phyloP scores from a whole-genome alignment of 148 eudicot species.

The Chenopodium berlandieri region DNA sequence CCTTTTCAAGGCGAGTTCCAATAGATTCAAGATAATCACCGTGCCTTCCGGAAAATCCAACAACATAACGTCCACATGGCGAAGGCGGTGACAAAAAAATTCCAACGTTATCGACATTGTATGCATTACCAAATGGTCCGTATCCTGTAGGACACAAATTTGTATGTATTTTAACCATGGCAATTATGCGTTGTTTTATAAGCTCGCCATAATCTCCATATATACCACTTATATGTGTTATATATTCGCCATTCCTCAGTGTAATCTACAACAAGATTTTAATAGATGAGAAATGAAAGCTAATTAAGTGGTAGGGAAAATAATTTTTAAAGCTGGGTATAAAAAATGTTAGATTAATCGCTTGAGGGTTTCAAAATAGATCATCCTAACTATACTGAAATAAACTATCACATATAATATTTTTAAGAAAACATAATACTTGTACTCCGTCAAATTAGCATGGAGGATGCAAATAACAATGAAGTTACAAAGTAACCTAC shows the following conservation, averaged over 20 bases:
- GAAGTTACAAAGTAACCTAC: too few relatives aligned
- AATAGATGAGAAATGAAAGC: too few relatives aligned
- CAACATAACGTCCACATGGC: not conserved
- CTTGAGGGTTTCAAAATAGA: too few relatives aligned
- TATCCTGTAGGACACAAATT: not conserved
- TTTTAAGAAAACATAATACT: too few relatives aligned
- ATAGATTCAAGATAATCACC: not conserved
- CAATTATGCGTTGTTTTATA: not conserved
- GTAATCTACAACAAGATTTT: not conserved
- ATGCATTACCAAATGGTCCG: not conserved
- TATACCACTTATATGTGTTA: not conserved
- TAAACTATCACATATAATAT: too few relatives aligned
- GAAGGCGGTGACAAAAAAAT: not conserved
- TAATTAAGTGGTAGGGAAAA: too few relatives aligned
- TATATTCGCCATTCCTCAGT: not conserved
- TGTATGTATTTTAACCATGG: not conserved
- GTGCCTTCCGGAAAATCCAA: constrained; percentile 7
- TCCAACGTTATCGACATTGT: not conserved
- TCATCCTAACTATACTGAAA: too few relatives aligned
- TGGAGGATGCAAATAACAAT: too few relatives aligned
- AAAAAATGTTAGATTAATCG: too few relatives aligned
- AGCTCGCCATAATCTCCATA: not conserved
- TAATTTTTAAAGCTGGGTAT: too few relatives aligned
- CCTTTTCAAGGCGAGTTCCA: not conserved
- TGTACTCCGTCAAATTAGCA: too few relatives aligned